phyloP scores from a whole-genome alignment of 2,329 filamentous ascomycete genomes.

The Hypoxylon sp. region DNA sequence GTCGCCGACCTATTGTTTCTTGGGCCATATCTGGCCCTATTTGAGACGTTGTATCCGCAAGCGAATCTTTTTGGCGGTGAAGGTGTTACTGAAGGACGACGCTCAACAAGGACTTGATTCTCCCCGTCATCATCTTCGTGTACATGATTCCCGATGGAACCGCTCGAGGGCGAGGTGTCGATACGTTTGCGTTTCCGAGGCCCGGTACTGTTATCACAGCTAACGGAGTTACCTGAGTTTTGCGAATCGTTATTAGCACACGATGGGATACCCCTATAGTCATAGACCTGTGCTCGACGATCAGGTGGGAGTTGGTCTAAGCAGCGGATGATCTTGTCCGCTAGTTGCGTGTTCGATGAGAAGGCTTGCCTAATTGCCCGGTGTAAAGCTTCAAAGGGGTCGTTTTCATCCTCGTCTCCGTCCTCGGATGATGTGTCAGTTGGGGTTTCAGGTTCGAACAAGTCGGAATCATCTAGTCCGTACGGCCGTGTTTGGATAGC shows the following conservation, averaged over 20 bases:
- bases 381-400: slow-evolving; percentile 15
- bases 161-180: background rate
- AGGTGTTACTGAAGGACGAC: background rate
- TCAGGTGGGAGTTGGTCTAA: slow-evolving; percentile 13
- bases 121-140: slow-evolving; percentile 11
- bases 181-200: slow-evolving; percentile 7
- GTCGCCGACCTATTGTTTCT: slow-evolving; percentile 4
- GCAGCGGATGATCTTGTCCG: slow-evolving; percentile 14
- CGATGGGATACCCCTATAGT: slow-evolving; percentile 1
- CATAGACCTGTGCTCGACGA: slow-evolving; percentile 15
- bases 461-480: background rate
- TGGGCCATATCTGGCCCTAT: slow-evolving; percentile 15
- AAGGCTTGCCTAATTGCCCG: slow-evolving; percentile 16
- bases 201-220: background rate
- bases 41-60: slow-evolving; percentile 25
- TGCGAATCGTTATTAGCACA: background rate
- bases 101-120: slow-evolving; percentile 15
- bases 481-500: background rate
- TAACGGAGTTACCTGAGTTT: background rate
- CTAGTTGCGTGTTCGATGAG: slow-evolving; percentile 9
- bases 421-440: slow-evolving; percentile 19
- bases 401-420: slow-evolving; percentile 12
- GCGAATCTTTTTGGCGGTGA: slow-evolving; percentile 17
- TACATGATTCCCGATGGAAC: background rate
- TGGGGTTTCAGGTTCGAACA: slow-evolving; percentile 2